Conservation (phyloP, 352 stramenopile species). For the Pythium rhizo-oryzae region DNA sequence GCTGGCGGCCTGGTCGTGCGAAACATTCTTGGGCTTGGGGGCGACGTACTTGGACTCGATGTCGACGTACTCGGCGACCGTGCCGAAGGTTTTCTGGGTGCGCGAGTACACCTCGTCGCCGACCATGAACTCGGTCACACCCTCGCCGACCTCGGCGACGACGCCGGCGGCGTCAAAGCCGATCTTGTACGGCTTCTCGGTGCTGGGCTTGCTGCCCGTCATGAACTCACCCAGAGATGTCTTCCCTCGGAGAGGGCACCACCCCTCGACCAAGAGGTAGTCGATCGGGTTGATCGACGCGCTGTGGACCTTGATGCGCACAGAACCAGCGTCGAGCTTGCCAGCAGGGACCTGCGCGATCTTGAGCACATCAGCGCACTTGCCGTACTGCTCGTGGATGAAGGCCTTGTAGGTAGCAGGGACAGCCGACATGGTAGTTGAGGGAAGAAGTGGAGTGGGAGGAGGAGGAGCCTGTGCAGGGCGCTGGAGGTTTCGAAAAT, state of each 20-base stretch:
- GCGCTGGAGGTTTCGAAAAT: not conserved
- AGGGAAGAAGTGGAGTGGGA: not conserved
- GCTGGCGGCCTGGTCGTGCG: slow-evolving; percentile 40
- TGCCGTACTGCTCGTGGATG: slow-evolving; percentile 26
- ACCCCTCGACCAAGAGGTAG: slow-evolving; percentile 18
- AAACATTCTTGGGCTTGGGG: slow-evolving; percentile 44
- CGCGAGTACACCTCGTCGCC: slow-evolving; percentile 31
- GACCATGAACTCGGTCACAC: slow-evolving; percentile 18
- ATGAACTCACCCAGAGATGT: slow-evolving; percentile 16
- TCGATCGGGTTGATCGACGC: slow-evolving; percentile 27
- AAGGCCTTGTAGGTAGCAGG: slow-evolving; percentile 27
- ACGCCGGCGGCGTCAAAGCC: slow-evolving; percentile 24
- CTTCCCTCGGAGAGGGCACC: too few species aligned
- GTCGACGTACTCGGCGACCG: slow-evolving; percentile 49
- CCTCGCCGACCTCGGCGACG: slow-evolving; percentile 16
- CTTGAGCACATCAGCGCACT: slow-evolving; percentile 16
- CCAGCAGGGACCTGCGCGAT: slow-evolving; percentile 15
- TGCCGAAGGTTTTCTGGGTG: slow-evolving; percentile 15
- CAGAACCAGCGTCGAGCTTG: slow-evolving; percentile 1
- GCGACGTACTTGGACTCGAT: slow-evolving; percentile 35
- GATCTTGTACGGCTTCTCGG: slow-evolving; percentile 23
- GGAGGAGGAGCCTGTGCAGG: not conserved
- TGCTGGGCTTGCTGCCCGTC: slow-evolving; percentile 13
- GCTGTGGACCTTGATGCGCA: slow-evolving; percentile 26
- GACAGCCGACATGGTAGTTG: slow-evolving; percentile 7